Evolutionary conservation across 441 rosid genomes (phyloP).

Genomic region (Arabidopsis hybrid): DNA sequence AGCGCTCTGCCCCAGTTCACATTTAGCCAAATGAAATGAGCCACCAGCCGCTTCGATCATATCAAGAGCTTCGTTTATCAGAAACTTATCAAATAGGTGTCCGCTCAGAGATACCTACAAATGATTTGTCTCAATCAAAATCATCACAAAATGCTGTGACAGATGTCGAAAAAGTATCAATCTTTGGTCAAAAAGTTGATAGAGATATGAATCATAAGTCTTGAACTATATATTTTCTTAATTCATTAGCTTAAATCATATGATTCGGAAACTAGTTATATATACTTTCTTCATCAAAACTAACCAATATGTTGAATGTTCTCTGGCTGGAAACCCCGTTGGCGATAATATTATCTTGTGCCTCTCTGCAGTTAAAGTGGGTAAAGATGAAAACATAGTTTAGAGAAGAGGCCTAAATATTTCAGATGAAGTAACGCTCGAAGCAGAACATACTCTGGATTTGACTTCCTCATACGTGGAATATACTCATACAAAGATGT

Average conservation of each 20-base stretch:
- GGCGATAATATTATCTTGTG: constrained; percentile 41
- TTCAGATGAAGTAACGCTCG: neutral
- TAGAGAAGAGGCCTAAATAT: constrained; percentile 21
- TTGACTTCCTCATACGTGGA: constrained; percentile 85
- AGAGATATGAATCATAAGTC: constrained; percentile 17
- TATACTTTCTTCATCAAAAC: constrained; percentile 36
- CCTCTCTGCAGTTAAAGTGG: constrained; percentile 59
- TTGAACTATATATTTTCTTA: constrained; percentile 6
- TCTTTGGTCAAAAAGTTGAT: constrained; percentile 20
- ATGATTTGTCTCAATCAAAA: constrained; percentile 40
- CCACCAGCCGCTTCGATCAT: constrained; percentile 92
- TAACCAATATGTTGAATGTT: constrained; percentile 75
- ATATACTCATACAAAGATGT: constrained; percentile 82
- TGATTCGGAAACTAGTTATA: neutral
- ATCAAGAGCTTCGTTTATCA: constrained; percentile 96
- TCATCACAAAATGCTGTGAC: constrained; percentile 29
- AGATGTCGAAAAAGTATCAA: constrained; percentile 25
- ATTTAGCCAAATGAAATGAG: constrained; percentile 85
- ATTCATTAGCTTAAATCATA: constrained; percentile 2
- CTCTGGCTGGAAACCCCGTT: constrained; percentile 54
- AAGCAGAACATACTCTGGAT: constrained; percentile 73
- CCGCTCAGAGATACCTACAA: constrained; percentile 92
- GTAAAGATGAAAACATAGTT: constrained; percentile 2
- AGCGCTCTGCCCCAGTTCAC: constrained; percentile 88
- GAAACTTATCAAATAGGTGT: constrained; percentile 88